Percentiles rank a stretch among this genome's conserved stretches.
Evolutionary conservation across 768 basidiomycete genomes (phyloP).

Genomic region (Pleurotus eryngii): DNA sequence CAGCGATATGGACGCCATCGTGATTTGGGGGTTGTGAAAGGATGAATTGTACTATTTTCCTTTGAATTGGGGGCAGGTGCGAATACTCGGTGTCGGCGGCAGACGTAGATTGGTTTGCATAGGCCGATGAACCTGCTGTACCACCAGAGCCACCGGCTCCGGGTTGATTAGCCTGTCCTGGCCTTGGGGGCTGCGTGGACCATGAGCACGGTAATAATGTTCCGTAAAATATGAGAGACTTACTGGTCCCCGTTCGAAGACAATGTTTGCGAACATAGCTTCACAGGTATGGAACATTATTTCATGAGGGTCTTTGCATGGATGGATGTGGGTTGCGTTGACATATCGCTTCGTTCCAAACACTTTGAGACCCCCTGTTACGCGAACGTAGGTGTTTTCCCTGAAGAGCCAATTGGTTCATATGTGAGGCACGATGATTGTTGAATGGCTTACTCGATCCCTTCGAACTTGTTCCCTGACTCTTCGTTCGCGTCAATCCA

Average conservation of each 20-base stretch:
- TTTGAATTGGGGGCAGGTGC: constrained; percentile 57
- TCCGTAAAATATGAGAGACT: constrained; percentile 18
- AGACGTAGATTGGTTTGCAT: constrained; percentile 33
- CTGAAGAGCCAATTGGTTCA: constrained; percentile 32
- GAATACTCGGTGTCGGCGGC: constrained; percentile 43
- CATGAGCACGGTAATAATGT: not conserved
- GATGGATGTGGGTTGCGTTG: constrained; percentile 71
- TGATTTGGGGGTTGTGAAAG: constrained; percentile 34
- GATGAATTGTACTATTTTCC: constrained; percentile 66
- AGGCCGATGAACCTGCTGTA: constrained; percentile 33
- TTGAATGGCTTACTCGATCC: constrained; percentile 34
- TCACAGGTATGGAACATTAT: constrained; percentile 81
- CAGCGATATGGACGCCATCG: constrained; percentile 74
- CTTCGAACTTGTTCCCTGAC: constrained; percentile 45
- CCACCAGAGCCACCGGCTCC: constrained; percentile 13
- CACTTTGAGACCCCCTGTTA: constrained; percentile 77
- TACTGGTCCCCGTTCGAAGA: constrained; percentile 65
- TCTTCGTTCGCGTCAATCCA: constrained; percentile 75
- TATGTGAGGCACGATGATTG: not conserved
- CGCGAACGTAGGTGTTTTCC: constrained; percentile 73
- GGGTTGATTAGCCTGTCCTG: constrained; percentile 21
- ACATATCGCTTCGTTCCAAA: constrained; percentile 83
- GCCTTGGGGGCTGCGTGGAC: constrained; percentile 26
- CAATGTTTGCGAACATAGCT: constrained; percentile 63
- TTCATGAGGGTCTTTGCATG: constrained; percentile 69